These are phyloP conservation scores for Ustilago hordei DNA, from an alignment of 1,284 basidiomycete genomes.

Conservation along the genomic window DNA sequence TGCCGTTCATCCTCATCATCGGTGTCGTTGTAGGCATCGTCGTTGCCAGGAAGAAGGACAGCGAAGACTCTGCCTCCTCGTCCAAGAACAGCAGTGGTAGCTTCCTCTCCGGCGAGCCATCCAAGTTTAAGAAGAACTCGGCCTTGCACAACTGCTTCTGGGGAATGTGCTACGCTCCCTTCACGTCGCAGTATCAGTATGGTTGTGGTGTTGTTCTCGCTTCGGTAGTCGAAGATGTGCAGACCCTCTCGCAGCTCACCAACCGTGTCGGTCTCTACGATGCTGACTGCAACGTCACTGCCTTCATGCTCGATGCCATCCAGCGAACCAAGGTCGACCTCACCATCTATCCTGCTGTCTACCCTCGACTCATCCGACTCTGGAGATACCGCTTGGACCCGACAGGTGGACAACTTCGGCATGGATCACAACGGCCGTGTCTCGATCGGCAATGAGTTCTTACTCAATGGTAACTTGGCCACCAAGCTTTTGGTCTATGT, in stretches of 20 bases:
- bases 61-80: conserved; percentile 9
- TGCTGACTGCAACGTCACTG: conserved; percentile 51
- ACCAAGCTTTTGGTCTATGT: conserved; percentile 39
- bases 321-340: conserved; percentile 47
- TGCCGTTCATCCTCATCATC: conserved; percentile 23
- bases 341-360: conserved; percentile 46
- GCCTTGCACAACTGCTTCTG: conserved; percentile 43
- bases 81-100: conserved; percentile 18
- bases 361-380: conserved; percentile 34
- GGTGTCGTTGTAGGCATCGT: conserved; percentile 38
- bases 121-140: conserved; percentile 38
- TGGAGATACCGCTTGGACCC: conserved; percentile 25
- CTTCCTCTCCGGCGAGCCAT: conserved; percentile 32
- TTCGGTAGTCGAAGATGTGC: conserved; percentile 35
- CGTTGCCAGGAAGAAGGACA: conserved; percentile 29
- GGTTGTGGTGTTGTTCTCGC: conserved; percentile 40
- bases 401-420: conserved; percentile 39
- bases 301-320: conserved; percentile 43
- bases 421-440: conserved; percentile 40
- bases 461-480: conserved; percentile 34
- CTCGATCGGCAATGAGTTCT: conserved; percentile 49
- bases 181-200: conserved; percentile 41
- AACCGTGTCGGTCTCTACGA: conserved; percentile 38
- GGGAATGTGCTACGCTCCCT: conserved; percentile 49
- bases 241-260: conserved; percentile 41